Conservation (phyloP, 805 yeast species). For the Diddensiella santjacobensis region DNA sequence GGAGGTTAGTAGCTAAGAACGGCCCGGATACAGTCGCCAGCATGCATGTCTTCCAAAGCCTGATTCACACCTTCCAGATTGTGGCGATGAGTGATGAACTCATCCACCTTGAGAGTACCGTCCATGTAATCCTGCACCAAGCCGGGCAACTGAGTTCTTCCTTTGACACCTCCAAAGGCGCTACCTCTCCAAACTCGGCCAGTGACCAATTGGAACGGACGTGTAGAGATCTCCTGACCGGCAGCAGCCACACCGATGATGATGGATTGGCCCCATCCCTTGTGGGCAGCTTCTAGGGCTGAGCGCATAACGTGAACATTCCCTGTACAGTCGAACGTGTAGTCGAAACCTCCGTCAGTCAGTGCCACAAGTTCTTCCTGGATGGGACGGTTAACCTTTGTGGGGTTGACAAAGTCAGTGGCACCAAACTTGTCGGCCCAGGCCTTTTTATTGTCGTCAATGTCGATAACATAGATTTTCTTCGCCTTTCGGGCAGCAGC, state of each 20-base stretch:
- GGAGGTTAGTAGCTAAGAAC: constrained; percentile 43
- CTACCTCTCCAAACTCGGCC: constrained; percentile 99
- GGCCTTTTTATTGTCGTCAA: constrained; percentile 75
- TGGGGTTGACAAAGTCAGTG: constrained; percentile 89
- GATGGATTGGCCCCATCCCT: constrained; percentile 97
- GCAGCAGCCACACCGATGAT: constrained; percentile 99
- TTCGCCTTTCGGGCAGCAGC: constrained; percentile 79
- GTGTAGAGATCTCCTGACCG: constrained; percentile 91
- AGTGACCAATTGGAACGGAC: constrained; percentile 98
- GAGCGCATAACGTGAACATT: constrained; percentile 91
- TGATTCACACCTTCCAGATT: constrained; percentile 71
- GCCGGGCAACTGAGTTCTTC: constrained; percentile 91
- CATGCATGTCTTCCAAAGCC: constrained; percentile 93
- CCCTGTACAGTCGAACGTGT: constrained; percentile 97
- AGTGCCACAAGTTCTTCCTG: constrained; percentile 79
- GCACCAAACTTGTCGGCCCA: constrained; percentile 93
- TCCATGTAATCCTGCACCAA: constrained; percentile 79
- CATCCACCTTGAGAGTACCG: constrained; percentile 85
- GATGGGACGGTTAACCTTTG: constrained; percentile 63
- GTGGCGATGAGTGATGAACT: constrained; percentile 90
- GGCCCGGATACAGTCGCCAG: constrained; percentile 91
- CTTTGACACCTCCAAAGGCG: constrained; percentile 99
- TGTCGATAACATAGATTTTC: constrained; percentile 76
- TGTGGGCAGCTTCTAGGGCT: constrained; percentile 96
- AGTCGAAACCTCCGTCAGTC: constrained; percentile 97